These are phyloP conservation scores for Mycena chlorophos DNA, from an alignment of 768 basidiomycete genomes.

Conservation along the genomic window DNA sequence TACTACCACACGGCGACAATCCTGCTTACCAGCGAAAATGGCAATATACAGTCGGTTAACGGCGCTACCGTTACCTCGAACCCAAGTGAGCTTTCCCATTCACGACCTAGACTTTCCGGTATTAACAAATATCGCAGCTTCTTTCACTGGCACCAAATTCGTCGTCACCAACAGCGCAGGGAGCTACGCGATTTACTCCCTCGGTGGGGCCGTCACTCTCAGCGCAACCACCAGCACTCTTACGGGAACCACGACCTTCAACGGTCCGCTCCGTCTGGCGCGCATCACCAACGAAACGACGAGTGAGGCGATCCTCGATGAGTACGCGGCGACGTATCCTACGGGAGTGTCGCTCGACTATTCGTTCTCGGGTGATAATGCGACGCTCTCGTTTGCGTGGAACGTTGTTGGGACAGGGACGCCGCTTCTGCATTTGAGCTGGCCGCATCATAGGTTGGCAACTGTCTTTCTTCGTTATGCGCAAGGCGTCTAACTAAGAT, in stretches of 20 bases:
- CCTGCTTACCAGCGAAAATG: constrained; percentile 30
- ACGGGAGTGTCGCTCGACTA: constrained; percentile 32
- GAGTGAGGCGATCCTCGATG: constrained; percentile 31
- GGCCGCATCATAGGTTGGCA: constrained; percentile 35
- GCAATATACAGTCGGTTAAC: constrained; percentile 32
- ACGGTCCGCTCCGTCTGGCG: constrained; percentile 33
- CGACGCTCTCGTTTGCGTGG: constrained; percentile 35
- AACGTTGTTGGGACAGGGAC: constrained; percentile 29
- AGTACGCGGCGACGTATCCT: constrained; percentile 33
- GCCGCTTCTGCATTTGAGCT: constrained; percentile 35
- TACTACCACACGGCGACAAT: constrained; percentile 33
- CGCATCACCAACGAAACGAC: constrained; percentile 27
- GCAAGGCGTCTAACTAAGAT: too few species aligned
- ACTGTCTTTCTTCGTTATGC: too few species aligned
- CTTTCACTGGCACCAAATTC: constrained; percentile 30
- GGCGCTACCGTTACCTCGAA: constrained; percentile 26
- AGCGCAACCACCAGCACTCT: constrained; percentile 28
- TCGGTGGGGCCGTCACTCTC: constrained; percentile 31
- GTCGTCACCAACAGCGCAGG: constrained; percentile 30
- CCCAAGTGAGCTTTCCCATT: constrained; percentile 7
- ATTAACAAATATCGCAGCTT: constrained; percentile 25
- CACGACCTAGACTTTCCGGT: neutral
- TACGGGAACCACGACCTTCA: constrained; percentile 25
- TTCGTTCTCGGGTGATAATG: constrained; percentile 28
- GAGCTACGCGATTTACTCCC: constrained; percentile 35